A percentile compares a stretch with the other conserved stretches of the same genome.
Evolutionary conservation across 306 rosid species (phyloP).

Genomic region (Betula pendula): DNA sequence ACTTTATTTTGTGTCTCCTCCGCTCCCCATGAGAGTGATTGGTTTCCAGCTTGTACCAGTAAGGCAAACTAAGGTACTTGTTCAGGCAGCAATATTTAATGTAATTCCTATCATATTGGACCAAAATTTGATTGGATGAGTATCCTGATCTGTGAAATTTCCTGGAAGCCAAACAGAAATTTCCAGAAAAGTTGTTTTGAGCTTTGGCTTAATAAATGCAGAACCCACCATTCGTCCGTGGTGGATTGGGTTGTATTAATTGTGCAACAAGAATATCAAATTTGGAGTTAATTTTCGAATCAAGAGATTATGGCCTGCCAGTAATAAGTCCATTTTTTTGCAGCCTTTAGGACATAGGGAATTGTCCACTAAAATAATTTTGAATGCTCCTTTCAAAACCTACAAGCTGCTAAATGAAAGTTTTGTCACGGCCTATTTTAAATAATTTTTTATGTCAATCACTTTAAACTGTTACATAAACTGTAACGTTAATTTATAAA

Average conservation of each 20-base stretch:
- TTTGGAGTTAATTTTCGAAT: too few relatives aligned
- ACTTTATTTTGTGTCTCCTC: neutral
- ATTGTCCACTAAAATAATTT: too few relatives aligned
- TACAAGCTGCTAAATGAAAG: too few relatives aligned
- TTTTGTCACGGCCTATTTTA: too few relatives aligned
- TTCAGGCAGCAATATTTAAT: neutral
- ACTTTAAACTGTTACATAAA: too few relatives aligned
- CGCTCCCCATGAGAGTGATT: neutral
- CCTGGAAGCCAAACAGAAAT: constrained; percentile 2
- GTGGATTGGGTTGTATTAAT: neutral
- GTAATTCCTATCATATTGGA: neutral
- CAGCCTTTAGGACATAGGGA: too few relatives aligned
- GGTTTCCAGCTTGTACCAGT: constrained; percentile 5
- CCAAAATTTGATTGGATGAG: neutral
- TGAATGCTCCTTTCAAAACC: too few relatives aligned
- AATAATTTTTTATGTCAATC: too few relatives aligned
- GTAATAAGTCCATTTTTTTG: too few relatives aligned
- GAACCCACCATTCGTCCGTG: neutral
- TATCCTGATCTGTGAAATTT: constrained; percentile 3
- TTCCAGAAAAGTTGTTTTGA: neutral
- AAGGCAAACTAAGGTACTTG: constrained; percentile 14
- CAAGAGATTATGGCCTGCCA: too few relatives aligned
- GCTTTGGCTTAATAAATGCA: neutral
- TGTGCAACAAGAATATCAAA: too few relatives aligned
- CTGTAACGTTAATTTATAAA: too few relatives aligned